Evolutionary conservation across 169 alveolate genomes (phyloP).

Genomic region (Eimeria necatrix): DNA sequence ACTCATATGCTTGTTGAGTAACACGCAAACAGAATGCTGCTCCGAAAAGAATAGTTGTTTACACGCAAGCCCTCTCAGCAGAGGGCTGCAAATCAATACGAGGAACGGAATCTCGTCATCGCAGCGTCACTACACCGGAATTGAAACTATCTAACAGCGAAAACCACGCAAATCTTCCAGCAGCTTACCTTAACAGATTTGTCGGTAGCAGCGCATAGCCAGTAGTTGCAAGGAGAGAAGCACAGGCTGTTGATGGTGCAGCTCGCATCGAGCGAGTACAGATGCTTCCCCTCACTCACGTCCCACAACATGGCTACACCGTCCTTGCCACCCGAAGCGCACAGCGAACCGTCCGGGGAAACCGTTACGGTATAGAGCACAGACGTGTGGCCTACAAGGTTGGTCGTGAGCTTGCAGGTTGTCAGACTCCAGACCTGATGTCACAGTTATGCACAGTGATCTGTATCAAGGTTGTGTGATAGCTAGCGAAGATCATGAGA

Average conservation of each 20-base stretch:
- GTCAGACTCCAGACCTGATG: constrained; percentile 95
- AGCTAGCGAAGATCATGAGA: too few relatives aligned
- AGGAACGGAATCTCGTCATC: constrained; percentile 78
- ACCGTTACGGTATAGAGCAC: constrained; percentile 96
- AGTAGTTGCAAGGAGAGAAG: constrained; percentile 97
- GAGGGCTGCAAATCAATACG: constrained; percentile 74
- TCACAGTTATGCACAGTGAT: neutral
- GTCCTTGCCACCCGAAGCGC: constrained; percentile 99
- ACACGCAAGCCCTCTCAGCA: constrained; percentile 23
- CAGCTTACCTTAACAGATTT: constrained; percentile 91
- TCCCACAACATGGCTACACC: constrained; percentile 98
- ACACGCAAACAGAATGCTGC: neutral
- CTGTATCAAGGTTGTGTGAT: too few relatives aligned
- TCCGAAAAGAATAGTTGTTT: neutral
- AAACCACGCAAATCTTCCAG: neutral
- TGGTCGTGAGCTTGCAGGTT: constrained; percentile 95
- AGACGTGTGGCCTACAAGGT: constrained; percentile 97
- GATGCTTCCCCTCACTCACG: constrained; percentile 96
- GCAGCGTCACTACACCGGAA: neutral
- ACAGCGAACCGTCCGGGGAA: constrained; percentile 98
- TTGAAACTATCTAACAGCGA: too few relatives aligned
- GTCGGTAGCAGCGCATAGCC: constrained; percentile 98
- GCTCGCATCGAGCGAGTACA: constrained; percentile 95
- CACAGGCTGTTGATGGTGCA: constrained; percentile 96
- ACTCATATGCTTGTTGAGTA: too few relatives aligned